Evolutionary conservation across 1,284 basidiomycete genomes (phyloP).

Genomic region (Austropuccinia psidii): DNA sequence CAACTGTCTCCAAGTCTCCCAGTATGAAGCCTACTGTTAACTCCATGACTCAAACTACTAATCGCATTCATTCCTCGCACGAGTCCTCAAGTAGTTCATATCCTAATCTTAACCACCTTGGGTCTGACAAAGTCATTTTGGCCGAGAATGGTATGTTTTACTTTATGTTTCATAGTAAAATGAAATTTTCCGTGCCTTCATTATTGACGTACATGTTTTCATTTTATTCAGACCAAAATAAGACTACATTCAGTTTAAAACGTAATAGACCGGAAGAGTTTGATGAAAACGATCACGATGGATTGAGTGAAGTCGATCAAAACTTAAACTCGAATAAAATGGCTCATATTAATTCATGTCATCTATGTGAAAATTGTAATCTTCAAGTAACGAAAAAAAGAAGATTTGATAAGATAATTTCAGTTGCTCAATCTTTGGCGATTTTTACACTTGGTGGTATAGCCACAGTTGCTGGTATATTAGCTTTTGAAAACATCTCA

Average conservation of each 20-base stretch:
- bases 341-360: too few species aligned
- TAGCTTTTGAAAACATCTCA: slow-evolving; percentile 24
- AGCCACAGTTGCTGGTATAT: slow-evolving; percentile 32
- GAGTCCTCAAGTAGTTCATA: background rate
- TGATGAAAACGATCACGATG: background rate
- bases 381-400: background rate
- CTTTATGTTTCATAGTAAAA: too few species aligned
- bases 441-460: slow-evolving; percentile 33
- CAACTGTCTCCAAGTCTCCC: slow-evolving; percentile 6
- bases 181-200: too few species aligned
- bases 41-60: background rate
- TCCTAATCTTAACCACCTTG: background rate
- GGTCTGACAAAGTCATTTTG: too few species aligned
- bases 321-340: too few species aligned
- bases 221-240: too few species aligned
- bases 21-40: background rate
- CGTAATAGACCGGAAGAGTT: background rate
- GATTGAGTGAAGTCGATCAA: background rate
- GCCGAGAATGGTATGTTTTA: too few species aligned
- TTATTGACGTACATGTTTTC: too few species aligned
- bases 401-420: background rate
- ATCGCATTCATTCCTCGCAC: background rate
- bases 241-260: too few species aligned
- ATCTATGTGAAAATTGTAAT: too few species aligned
- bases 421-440: slow-evolving; percentile 7